Percentiles rank a stretch among this genome's conserved stretches.
These are phyloP conservation scores for Phaffia rhodozyma DNA, from an alignment of 1,284 basidiomycete genomes.

Conservation along the genomic window DNA sequence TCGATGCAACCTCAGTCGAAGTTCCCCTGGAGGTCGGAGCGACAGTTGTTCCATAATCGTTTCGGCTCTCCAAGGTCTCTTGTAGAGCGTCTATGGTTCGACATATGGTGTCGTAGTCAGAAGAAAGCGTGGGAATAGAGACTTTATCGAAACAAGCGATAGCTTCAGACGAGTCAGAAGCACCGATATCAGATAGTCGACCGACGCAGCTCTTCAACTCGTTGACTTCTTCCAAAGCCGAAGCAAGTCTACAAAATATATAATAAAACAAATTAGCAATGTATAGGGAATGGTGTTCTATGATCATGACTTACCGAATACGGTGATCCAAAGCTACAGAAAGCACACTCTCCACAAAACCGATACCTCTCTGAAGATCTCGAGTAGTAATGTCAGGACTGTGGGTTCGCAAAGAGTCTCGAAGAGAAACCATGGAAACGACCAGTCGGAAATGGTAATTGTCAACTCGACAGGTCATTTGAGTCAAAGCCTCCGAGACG, in stretches of 20 bases:
- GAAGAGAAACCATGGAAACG: slow-evolving; percentile 55
- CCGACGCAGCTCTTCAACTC: neutral
- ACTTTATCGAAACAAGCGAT: neutral
- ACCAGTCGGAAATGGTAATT: slow-evolving; percentile 61
- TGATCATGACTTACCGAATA: slow-evolving; percentile 33
- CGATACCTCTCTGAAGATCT: slow-evolving; percentile 69
- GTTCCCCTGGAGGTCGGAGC: neutral
- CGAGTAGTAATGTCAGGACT: slow-evolving; percentile 70
- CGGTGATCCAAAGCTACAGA: slow-evolving; percentile 46
- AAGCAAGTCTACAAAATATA: slow-evolving; percentile 4
- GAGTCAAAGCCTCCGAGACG: slow-evolving; percentile 24
- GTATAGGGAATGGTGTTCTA: neutral
- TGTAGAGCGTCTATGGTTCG: slow-evolving; percentile 2
- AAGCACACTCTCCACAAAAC: slow-evolving; percentile 67
- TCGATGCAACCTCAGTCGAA: neutral
- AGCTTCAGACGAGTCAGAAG: neutral
- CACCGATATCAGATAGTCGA: neutral
- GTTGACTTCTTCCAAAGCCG: slow-evolving; percentile 1
- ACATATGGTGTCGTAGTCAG: too few relatives aligned
- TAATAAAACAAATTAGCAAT: neutral
- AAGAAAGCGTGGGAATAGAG: too few relatives aligned
- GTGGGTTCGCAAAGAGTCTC: slow-evolving; percentile 55
- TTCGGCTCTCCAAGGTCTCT: neutral
- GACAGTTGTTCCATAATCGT: neutral
- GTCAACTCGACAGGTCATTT: slow-evolving; percentile 41